Percentiles rank a stretch among this genome's conserved stretches.
Evolutionary conservation across 179 eudicot species (phyloP).

Genomic region (Drosera spatulata): DNA sequence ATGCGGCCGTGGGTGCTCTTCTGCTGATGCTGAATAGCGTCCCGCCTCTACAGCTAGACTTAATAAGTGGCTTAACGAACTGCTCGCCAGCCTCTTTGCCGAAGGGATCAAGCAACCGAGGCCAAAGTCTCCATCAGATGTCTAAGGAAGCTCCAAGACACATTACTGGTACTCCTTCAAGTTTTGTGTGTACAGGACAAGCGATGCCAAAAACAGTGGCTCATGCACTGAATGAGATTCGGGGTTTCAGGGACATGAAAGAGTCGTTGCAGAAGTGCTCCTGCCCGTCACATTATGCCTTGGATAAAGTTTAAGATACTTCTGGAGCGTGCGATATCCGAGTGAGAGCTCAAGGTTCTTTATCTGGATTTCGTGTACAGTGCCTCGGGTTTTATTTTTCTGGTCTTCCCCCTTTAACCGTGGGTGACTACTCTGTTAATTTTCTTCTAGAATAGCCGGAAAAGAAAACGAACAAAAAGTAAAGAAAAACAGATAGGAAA

Average conservation of each 20-base stretch:
- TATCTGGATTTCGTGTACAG: too few relatives aligned
- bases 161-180: slow-evolving; percentile 4
- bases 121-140: slow-evolving; percentile 11
- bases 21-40: slow-evolving; percentile 78
- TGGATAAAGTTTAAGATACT: background rate
- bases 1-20: slow-evolving; percentile 71
- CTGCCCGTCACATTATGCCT: slow-evolving; percentile 5
- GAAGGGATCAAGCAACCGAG: slow-evolving; percentile 5
- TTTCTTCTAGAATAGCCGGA: too few relatives aligned
- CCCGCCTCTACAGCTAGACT: slow-evolving; percentile 62
- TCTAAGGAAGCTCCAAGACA: slow-evolving; percentile 9
- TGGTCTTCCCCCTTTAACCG: too few relatives aligned
- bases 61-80: slow-evolving; percentile 3
- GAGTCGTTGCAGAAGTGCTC: slow-evolving; percentile 42
- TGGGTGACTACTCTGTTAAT: too few relatives aligned
- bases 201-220: slow-evolving; percentile 47
- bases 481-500: too few relatives aligned
- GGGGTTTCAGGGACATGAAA: slow-evolving; percentile 40
- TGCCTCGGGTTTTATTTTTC: too few relatives aligned
- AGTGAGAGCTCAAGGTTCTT: too few relatives aligned
- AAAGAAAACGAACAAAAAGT: too few relatives aligned
- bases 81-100: slow-evolving; percentile 16
- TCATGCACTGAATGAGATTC: slow-evolving; percentile 75
- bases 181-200: slow-evolving; percentile 26
- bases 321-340: too few relatives aligned